phyloP scores from a whole-genome alignment of 140 eudicot species.

The Cichorium intybus region DNA sequence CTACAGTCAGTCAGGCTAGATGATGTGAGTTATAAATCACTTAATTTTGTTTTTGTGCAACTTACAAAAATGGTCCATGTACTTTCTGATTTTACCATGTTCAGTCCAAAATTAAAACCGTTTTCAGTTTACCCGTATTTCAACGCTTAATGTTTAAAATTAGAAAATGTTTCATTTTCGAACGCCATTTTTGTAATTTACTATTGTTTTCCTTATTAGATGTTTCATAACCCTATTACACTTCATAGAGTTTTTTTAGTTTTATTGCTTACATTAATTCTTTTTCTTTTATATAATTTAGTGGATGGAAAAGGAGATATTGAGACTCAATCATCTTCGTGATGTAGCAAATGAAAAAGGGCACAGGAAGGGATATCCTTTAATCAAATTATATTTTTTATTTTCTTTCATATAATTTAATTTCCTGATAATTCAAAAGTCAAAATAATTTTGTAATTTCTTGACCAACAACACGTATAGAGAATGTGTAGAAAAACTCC shows the following conservation, averaged over 20 bases:
- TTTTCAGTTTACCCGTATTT: not conserved
- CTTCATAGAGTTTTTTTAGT: not conserved
- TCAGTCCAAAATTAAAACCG: not conserved
- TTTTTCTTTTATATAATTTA: conserved; percentile 19
- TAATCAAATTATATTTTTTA: not conserved
- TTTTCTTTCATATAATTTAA: not conserved
- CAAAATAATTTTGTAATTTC: conserved; percentile 26
- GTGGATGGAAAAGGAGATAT: conserved; percentile 73
- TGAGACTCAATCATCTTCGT: conserved; percentile 68
- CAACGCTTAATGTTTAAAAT: not conserved
- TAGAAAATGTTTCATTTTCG: not conserved
- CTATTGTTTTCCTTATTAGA: not conserved
- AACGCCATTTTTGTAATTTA: not conserved
- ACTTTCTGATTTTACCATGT: not conserved
- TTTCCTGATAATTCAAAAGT: conserved; percentile 9
- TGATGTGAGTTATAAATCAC: conserved; percentile 39
- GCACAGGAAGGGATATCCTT: conserved; percentile 92
- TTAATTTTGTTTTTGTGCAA: not conserved
- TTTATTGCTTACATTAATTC: conserved; percentile 12
- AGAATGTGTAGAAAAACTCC: conserved; percentile 70
- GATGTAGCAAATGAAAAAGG: conserved; percentile 83
- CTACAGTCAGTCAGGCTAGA: conserved; percentile 68
- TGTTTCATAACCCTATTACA: conserved; percentile 3
- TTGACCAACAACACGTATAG: conserved; percentile 72
- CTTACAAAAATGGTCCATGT: not conserved